Evolutionary conservation across 108 stramenopile species (phyloP).

Genomic region (Chaetoceros muelleri): DNA sequence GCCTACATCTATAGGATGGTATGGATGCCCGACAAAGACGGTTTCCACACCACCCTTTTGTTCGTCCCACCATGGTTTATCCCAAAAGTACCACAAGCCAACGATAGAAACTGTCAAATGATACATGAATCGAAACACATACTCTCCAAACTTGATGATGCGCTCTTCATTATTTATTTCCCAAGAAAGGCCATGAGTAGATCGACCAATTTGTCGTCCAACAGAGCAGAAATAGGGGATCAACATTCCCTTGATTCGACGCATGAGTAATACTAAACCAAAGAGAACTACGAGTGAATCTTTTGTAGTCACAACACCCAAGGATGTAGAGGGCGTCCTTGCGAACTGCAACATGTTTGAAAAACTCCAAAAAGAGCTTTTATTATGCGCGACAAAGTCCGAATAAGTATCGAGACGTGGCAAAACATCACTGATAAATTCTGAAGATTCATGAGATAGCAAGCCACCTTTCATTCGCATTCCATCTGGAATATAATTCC

Average conservation of each 20-base stretch:
- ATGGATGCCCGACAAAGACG: slow-evolving; percentile 24
- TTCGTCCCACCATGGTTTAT: slow-evolving; percentile 29
- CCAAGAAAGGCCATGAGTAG: slow-evolving; percentile 24
- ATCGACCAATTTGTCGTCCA: slow-evolving; percentile 15
- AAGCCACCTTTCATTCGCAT: too few species aligned
- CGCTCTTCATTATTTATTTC: slow-evolving; percentile 19
- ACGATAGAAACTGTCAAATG: slow-evolving; percentile 21
- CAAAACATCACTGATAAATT: not conserved
- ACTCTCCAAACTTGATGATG: slow-evolving; percentile 35
- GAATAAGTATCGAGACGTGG: not conserved
- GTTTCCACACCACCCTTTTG: slow-evolving; percentile 18
- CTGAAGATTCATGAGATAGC: too few species aligned
- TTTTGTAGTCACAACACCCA: slow-evolving; percentile 28
- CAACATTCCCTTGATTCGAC: slow-evolving; percentile 14
- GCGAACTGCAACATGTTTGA: not conserved
- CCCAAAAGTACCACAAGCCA: slow-evolving; percentile 24
- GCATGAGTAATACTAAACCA: slow-evolving; percentile 12
- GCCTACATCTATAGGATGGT: slow-evolving; percentile 27
- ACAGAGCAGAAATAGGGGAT: slow-evolving; percentile 29
- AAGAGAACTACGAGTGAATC: slow-evolving; percentile 17
- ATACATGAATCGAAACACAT: slow-evolving; percentile 31
- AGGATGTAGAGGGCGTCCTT: slow-evolving; percentile 27
- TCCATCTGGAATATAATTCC: too few species aligned
- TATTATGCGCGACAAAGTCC: not conserved
- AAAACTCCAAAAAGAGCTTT: not conserved